Base-by-base conservation (phyloP, 83 land plant species). In the Larix sibirica region DNA sequence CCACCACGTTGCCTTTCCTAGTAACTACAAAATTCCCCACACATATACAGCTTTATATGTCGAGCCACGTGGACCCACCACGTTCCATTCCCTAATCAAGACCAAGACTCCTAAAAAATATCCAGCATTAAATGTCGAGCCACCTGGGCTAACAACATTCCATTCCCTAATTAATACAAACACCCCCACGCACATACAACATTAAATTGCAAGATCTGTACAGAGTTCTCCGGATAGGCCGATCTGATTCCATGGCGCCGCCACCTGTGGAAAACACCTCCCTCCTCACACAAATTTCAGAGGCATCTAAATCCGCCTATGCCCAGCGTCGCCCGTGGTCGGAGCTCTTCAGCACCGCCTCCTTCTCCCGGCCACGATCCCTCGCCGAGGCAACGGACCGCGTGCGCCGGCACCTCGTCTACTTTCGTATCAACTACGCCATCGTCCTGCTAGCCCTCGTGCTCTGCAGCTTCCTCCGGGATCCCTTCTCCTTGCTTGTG, bases 341-440 rank as follows among this genome's bases (percentile, higher is more conserved):
- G 17, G 83, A 84, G 67, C 78, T 91, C 86, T 10, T 85, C 73
- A 13, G 58, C 58, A 61, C 60, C 59, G 18, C 88, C 59, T 31
- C 88, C 38, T 79, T 89, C 85, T 83, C 88, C 77, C 79, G 44
- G 38, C 93, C 91, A 59, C 1, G n/a, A 80, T 5, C n/a, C 81
- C 69, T 75, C 85, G n/a, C 67, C 71, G 88, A 85, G 16, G 91
- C 89, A 64, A 65, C 84, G 78, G 33, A 83, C 67, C 87, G 93
- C 42, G 18, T 87, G 77, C 74, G 82, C 81, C 80, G 80, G 58
- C 90, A 92, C 67, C 28, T 85, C 79, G 2, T 16, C 84, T 80
- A 90, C 82, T 92, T 86, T 80, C 90, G 92, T 64, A 83, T 85
- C 68, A 92, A 92, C 73, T 92, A 92, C 89, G 59, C 83, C 40